Base-by-base conservation (phyloP, 164 flowering plant genomes). In the Chimonanthus praecox region DNA sequence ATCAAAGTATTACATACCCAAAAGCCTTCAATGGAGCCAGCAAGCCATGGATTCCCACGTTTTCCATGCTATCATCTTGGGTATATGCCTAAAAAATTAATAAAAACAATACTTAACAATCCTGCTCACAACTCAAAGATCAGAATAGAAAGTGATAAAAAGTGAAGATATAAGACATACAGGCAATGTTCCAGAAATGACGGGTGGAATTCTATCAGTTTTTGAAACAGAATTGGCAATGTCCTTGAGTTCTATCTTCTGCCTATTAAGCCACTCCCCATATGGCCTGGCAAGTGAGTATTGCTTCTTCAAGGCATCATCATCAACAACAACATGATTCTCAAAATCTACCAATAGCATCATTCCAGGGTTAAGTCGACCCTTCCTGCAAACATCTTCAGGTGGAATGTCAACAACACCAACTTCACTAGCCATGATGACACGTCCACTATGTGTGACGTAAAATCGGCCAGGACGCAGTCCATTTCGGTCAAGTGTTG, bases 371-470 rank as follows among this genome's bases (percentile, higher is more conserved):
- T 96, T 96, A 7, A 96, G 93, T 82, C 99, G 87, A 74, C 99
- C 99, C 82, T 96, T 96, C 80, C 89, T 85, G 64, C 78, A 50
- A 15, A 96, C 97, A 81, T 96, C 99, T 78, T 90, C 92, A 16
- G 99, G 94, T 16, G 95, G 89, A 75, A 96, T 86, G 78, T 96
- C 98, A 20, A 96, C 97, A 4, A 94, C 99, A 69, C 99, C 99
- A 80, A 96, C 99, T 86, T 96, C 99, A 87, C 99, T 96, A 9
- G 98, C 99, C 99, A 96, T 94, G 73, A 96, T 86, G 64, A 94
- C 98, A 67, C 99, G 85, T 16, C 98, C 97, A 79, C 97, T 90
- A 72, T 89, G 94, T 11, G 99, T 96, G 49, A 94, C 65, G 47
- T 94, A 96, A 82, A 96, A 96, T 11, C 99, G 92, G 73, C 99